These are phyloP conservation scores for Cladophialophora carrionii DNA, from an alignment of 2,329 filamentous ascomycete genomes.

Conservation along the genomic window DNA sequence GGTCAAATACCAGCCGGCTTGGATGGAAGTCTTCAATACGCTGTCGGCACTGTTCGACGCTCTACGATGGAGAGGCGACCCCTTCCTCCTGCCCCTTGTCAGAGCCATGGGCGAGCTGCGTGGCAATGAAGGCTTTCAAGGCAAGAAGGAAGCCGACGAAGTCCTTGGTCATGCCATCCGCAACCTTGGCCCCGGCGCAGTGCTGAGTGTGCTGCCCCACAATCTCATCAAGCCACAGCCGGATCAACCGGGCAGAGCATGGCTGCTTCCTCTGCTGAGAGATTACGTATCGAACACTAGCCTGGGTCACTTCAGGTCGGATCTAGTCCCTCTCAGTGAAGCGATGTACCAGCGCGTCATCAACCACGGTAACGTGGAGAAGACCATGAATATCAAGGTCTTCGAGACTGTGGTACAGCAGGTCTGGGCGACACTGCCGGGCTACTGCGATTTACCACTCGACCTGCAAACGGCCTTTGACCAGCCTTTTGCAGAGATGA, in stretches of 20 bases:
- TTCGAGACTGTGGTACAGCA: constrained; percentile 96
- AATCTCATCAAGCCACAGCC: constrained; percentile 78
- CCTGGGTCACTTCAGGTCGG: constrained; percentile 78
- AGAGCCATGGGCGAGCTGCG: constrained; percentile 84
- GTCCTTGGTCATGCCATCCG: constrained; percentile 85
- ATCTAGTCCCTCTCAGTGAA: constrained; percentile 88
- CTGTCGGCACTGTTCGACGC: constrained; percentile 84
- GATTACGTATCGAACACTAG: constrained; percentile 89
- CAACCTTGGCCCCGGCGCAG: constrained; percentile 85
- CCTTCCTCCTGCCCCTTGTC: constrained; percentile 74
- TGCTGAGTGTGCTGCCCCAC: constrained; percentile 79
- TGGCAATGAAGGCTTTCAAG: constrained; percentile 82
- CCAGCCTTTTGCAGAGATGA: constrained; percentile 82
- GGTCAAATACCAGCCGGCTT: constrained; percentile 90
- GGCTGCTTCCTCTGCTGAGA: constrained; percentile 89
- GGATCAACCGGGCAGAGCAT: constrained; percentile 82
- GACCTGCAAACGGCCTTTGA: constrained; percentile 79
- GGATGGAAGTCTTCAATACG: constrained; percentile 92
- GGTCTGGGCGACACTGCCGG: constrained; percentile 89
- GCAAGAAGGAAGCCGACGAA: constrained; percentile 92
- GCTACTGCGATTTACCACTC: constrained; percentile 90
- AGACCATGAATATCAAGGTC: constrained; percentile 96
- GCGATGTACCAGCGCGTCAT: constrained; percentile 85
- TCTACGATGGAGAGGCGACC: constrained; percentile 80
- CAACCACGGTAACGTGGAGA: constrained; percentile 77